Base-by-base conservation (phyloP, 2,329 filamentous ascomycete species). In the Fusarium pseudoanthophilum region DNA sequence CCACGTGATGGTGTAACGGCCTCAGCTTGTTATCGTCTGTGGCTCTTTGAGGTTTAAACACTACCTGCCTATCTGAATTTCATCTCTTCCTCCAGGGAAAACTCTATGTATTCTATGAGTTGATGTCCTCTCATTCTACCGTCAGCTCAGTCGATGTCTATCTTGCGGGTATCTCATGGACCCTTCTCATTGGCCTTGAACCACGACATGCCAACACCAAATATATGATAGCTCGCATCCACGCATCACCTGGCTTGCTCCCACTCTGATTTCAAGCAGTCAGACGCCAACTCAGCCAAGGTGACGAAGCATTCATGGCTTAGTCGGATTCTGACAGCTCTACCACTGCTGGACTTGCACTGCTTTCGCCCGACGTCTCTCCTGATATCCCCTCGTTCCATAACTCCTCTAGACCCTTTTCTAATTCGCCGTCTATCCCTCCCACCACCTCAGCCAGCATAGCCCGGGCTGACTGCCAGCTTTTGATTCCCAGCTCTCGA, bases 341-440 rank as follows among this genome's bases (percentile, higher is more conserved):
- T 69, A 77, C 71, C 64, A 79, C 77, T 16, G 69, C 51, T 56
- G 75, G 69, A 18, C 70, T 74, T 69, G 65, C 57, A 28, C 73
- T 70, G 61, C 70, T 63, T 55, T 76, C 75, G 45, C 64, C 64
- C 32, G 46, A 32, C 20, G 51, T 63, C 52, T 63, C 70, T 60
- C 73, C 61, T 43, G 66, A 65, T 46, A 82, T 77, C 30, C 83
- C 83, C 59, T 82, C 78, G 60, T 84, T 81, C 84, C 84, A 86
- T 42, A 85, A 77, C 43, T 80, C 80, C 69, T 78, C 78, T 64
- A 85, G 71, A 62, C 83, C 82, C 39, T 74, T 75, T 62, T 85
- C 84, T 34, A 82, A 80, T 58, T 84, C 80, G 60, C 83, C 82
- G 51, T 81, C 82, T 40, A 84, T 82, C 28, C 78, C 79, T 77